These are phyloP conservation scores for Pseudocercospora eumusae DNA, from an alignment of 2,329 filamentous ascomycete species.

Conservation along the genomic window DNA sequence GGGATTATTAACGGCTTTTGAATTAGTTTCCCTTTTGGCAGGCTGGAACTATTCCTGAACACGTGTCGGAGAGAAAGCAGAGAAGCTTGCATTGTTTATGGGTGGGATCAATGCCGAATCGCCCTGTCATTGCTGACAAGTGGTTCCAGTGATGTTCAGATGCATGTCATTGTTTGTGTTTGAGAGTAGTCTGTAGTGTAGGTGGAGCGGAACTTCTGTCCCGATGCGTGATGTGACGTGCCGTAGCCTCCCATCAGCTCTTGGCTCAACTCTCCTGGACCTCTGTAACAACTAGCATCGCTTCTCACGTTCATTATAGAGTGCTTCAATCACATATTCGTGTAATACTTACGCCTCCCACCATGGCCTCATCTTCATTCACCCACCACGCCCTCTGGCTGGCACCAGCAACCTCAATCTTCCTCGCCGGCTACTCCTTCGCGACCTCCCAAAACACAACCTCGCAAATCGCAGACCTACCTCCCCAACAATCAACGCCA, in stretches of 20 bases:
- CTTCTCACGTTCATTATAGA: no score
- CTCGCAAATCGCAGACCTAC: conserved; percentile 9
- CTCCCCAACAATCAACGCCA: conserved; percentile 8
- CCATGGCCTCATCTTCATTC: conserved; percentile 10
- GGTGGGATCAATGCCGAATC: not conserved
- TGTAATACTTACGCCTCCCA: not conserved
- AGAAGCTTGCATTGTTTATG: not conserved
- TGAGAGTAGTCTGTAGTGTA: not conserved
- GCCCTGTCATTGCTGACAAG: not conserved
- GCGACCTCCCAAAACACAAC: conserved; percentile 8
- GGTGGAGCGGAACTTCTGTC: not conserved
- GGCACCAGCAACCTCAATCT: conserved; percentile 16
- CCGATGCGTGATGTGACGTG: not conserved
- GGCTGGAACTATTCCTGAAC: not conserved
- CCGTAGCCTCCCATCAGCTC: not conserved
- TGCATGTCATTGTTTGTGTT: not conserved
- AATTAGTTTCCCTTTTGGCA: not conserved
- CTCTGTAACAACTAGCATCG: not conserved
- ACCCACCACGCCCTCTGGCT: conserved; percentile 10
- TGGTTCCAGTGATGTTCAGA: not conserved
- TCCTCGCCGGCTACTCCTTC: conserved; percentile 21
- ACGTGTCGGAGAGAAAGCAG: not conserved
- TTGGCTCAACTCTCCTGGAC: not conserved
- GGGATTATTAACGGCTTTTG: not conserved
- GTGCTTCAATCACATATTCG: no score